Evolutionary conservation across 2,329 filamentous ascomycete genomes (phyloP), one percentile per base, ranked within the genome.

Genomic region (Apiospora phragmitis): DNA sequence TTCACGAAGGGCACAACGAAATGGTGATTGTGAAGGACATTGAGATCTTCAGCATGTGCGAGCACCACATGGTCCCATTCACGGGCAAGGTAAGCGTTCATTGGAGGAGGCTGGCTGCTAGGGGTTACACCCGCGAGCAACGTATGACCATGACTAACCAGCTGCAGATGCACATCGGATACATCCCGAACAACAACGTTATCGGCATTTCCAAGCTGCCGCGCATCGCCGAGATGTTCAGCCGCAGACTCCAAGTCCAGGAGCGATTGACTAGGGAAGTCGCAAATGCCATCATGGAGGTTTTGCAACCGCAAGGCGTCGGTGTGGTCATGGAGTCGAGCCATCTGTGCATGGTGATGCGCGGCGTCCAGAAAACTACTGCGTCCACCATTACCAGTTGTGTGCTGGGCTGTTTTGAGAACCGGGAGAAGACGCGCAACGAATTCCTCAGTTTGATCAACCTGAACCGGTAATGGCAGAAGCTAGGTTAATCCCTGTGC

Each of bases 341-440:
- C 78, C 96, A 99, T 83, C 85, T 98, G 65, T 99, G 96, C 86
- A 99, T 98, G 95, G 94, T 97, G 21, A 98, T 98, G 95, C 90
- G 96, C 65, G 96, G 96, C n/a, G 95, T 99, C 12, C 90, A 98
- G 80, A 98, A 99, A 86, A 94, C 94, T 0, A 89, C 88, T 51
- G 91, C 93, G 68, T 92, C 89, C 24, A 98, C 96, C 8, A 96
- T 97, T 47, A 99, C 96, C 24, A 98, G 94, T 84, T 98, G 95
- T 80, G 97, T 99, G 83, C 89, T 98, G n/a, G 96, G 96, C 49
- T 95, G 94, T 77, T 97, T 99, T 87, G 92, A 97, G 79, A 92
- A 91, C 72, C 94, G 93, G 76, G 94, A 94, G 72, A 98, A 97
- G 87, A 98, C 95, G 14, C 88, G 96, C 76, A 97, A 97, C 80